A percentile compares a stretch with the other conserved stretches of the same genome.
phyloP scores from a whole-genome alignment of 129 eudicot species.

The Helianthus tuberosus region DNA sequence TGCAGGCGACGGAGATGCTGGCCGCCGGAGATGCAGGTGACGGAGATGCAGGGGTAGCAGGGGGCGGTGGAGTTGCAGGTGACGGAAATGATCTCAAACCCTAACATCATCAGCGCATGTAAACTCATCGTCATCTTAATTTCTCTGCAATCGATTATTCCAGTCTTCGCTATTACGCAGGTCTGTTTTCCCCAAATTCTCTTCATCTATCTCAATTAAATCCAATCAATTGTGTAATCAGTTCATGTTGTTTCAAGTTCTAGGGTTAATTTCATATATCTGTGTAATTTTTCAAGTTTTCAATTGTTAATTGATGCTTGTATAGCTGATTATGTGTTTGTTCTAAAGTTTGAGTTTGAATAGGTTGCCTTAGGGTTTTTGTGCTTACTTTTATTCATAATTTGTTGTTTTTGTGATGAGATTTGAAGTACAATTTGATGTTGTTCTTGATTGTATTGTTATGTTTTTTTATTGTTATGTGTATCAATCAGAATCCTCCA shows the following conservation, averaged over 20 bases:
- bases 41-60: too few species aligned
- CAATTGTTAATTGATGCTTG: not conserved
- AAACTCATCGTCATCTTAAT: constrained; percentile 31
- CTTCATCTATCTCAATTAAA: constrained; percentile 9
- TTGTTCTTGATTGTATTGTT: constrained; percentile 9
- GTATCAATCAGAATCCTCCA: constrained; percentile 12
- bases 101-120: too few species aligned
- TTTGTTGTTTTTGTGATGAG: not conserved
- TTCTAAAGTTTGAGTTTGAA: too few species aligned
- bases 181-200: constrained; percentile 28
- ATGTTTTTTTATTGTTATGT: too few species aligned
- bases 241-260: constrained; percentile 7
- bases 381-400: not conserved
- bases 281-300: not conserved
- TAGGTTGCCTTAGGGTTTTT: not conserved
- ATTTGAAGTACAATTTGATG: not conserved
- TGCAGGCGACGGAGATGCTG: too few species aligned
- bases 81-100: constrained; percentile 19
- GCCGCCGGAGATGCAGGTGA: too few species aligned
- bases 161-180: constrained; percentile 22
- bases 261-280: not conserved
- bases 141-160: constrained; percentile 30
- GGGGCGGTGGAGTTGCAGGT: too few species aligned
- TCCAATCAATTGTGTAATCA: constrained; percentile 3
- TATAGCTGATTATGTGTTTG: not conserved